Evolutionary conservation across 2,329 filamentous ascomycete species (phyloP), one percentile per base, ranked within the genome.

Genomic region (Neurospora crassa): DNA sequence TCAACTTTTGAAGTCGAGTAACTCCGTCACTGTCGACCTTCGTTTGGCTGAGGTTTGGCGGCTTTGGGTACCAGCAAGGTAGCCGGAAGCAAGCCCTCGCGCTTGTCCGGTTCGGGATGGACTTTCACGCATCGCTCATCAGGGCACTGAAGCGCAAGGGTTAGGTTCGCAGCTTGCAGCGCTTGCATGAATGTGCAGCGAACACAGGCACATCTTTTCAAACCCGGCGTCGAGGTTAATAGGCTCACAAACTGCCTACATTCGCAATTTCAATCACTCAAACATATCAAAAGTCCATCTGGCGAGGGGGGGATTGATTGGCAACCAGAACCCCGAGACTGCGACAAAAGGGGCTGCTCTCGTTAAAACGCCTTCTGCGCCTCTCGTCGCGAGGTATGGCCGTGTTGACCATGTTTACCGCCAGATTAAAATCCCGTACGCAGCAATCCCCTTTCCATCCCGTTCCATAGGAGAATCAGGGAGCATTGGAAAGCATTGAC

Each of bases 331-430:
- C 24, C 47, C 47, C 24, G 7, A 63, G 53, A 29, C 53, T 63
- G 53, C 29, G 53, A 63, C 53, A 63, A 63, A 63, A 63, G 53
- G 53, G 53, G 53, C 53, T 63, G 34, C 53, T 10, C 3, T 63
- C 53, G 53, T 63, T 37, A 18, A 63, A 4, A 34, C 53, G 24
- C 53, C 53, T 63, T 63, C 29, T 63, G 18, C 16, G 24, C 47
- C 24, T 34, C 24, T 34, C 45, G 20, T 24, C 47, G 47, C 47
- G 20, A 53, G 45, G 20, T 29, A 37, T 63, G 53, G 53, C 16
- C 53, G 53, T 63, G 53, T 16, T 42, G 29, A 68, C 34, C 40
- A 70, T 71, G 70, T 70, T 71, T 71, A 70, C 70, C 70, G 68
- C 70, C 67, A 29, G 53, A 63, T 63, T 63, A 67, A 37, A 6